A percentile compares a stretch with the other conserved stretches of the same genome.
Conservation (phyloP, 176 grass and related monocot genomes). For the Zea mays region Zm-B73-REFERENCE-NAM-5.0 NC_050103.1:180829501-180830000, state of each 20-base stretch:
- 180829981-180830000: too few relatives aligned
- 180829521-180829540: constrained; percentile 52
- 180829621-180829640: constrained; percentile 86
- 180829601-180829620: constrained; percentile 12
- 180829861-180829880: too few relatives aligned
- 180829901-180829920: too few relatives aligned
- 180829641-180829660: constrained; percentile 52
- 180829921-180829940: too few relatives aligned
- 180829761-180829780: constrained; percentile 57
- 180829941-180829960: too few relatives aligned
- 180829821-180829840: neutral
- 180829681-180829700: constrained; percentile 55
- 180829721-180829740: constrained; percentile 1
- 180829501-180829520: constrained; percentile 61
- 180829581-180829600: constrained; percentile 66
- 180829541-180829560: constrained; percentile 55
- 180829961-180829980: too few relatives aligned
- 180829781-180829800: constrained; percentile 67
- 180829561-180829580: constrained; percentile 54
- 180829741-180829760: constrained; percentile 57
- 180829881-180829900: too few relatives aligned
- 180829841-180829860: too few relatives aligned
- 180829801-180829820: constrained; percentile 36
- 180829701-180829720: constrained; percentile 43
- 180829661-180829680: constrained; percentile 61